These are phyloP conservation scores for Ceratocystiopsis sp. DNA, from an alignment of 2,329 filamentous ascomycete species.

Conservation along the genomic window DNA sequence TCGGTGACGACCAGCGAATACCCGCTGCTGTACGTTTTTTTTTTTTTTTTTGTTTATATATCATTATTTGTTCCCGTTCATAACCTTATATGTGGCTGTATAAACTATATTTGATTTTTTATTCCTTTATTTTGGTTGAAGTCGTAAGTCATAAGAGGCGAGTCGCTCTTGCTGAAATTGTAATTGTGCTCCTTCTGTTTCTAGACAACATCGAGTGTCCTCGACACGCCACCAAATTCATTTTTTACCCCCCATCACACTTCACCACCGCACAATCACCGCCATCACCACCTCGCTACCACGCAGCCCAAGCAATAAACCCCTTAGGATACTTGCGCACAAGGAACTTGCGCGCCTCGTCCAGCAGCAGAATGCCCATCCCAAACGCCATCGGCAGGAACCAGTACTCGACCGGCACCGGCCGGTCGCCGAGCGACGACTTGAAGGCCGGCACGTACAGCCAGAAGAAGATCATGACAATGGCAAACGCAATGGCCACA, in stretches of 20 bases:
- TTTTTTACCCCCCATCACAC: not conserved
- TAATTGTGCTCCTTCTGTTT: too few relatives aligned
- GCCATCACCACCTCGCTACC: constrained; percentile 24
- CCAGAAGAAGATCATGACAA: constrained; percentile 55
- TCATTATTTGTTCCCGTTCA: too few relatives aligned
- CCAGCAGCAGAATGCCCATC: constrained; percentile 41
- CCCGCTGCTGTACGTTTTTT: too few relatives aligned
- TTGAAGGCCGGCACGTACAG: constrained; percentile 51
- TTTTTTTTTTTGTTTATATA: too few relatives aligned
- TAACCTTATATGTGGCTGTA: too few relatives aligned
- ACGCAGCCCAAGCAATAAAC: constrained; percentile 41
- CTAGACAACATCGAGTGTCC: too few relatives aligned
- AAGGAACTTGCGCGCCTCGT: constrained; percentile 48
- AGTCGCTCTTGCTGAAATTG: too few relatives aligned
- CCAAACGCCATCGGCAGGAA: constrained; percentile 63
- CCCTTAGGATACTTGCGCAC: constrained; percentile 43
- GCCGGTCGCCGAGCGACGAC: constrained; percentile 38
- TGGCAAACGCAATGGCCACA: constrained; percentile 50
- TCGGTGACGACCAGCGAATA: too few relatives aligned
- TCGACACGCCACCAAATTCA: not conserved
- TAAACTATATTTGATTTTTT: too few relatives aligned
- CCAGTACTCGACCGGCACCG: constrained; percentile 56
- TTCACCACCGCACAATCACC: not conserved
- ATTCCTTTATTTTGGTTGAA: too few relatives aligned
- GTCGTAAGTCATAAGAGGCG: too few relatives aligned